Evolutionary conservation across 768 basidiomycete genomes (phyloP), one percentile per base, ranked within the genome.

Genomic region (Infundibulicybe gibba): DNA sequence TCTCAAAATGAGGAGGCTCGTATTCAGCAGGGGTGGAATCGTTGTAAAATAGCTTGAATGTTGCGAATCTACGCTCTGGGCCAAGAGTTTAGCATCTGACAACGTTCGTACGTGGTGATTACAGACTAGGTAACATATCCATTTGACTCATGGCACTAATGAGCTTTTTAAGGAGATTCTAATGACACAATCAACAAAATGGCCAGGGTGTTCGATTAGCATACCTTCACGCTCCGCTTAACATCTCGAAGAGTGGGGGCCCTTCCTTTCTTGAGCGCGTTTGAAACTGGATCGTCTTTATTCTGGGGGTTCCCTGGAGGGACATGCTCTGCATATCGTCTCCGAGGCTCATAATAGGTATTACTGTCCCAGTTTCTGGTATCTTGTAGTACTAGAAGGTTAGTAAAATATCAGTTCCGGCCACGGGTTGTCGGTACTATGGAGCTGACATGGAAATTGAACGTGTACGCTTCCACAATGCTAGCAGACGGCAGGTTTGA

Each of bases 391-490:
- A 93, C 90, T 92, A 43, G 2, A 33, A 37, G n/a, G n/a, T 47
- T 13, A 32, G 19, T 19, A 31, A 25, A n/a, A 15, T 13, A 41
- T 32, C 21, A 19, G 41, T 13, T 40, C 14, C 20, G 47, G 14
- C 40, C 9, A 37, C n/a, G 11, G 12, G 17, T 41, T 14, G 17
- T 16, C 17, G 2, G 34, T 31, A 32, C 11, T 32, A 21, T 11
- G 10, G 4, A 34, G 32, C 67, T 50, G 54, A 86, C 88, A 54
- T 82, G 77, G 57, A 93, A 90, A 57, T 90, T 87, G 68, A 93
- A 93, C 0, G 88, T 91, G 57, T 91, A 93, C 12, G 91, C 85
- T 61, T 93, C 90, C 17, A 92, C 76, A 47, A 93, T 86, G 65
- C 90, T 93, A 52, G 14, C 11, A 21, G 49, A 50, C 30, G 43